phyloP scores from a whole-genome alignment of 176 grass and related monocot species.

The Chloris gayana region DNA sequence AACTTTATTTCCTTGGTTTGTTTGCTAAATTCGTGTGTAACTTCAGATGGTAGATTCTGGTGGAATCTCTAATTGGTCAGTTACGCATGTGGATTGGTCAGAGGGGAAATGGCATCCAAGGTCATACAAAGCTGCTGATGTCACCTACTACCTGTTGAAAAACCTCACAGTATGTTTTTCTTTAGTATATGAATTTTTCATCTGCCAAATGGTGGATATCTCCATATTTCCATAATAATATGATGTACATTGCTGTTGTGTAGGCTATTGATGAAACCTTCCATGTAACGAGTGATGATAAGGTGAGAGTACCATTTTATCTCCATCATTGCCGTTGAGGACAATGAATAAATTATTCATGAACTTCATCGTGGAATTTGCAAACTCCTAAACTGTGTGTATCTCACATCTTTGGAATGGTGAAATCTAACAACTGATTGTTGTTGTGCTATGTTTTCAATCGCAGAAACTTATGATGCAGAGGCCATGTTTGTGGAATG shows the following conservation, averaged over 20 bases:
- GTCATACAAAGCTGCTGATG: conserved; percentile 74
- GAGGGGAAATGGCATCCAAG: conserved; percentile 98
- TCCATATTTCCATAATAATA: conserved; percentile 6
- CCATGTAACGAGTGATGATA: conserved; percentile 89
- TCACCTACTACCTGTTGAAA: conserved; percentile 87
- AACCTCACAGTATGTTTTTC: conserved; percentile 78
- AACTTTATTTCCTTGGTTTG: conserved; percentile 10
- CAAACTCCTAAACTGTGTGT: not conserved
- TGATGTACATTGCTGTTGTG: conserved; percentile 31
- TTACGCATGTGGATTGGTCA: conserved; percentile 98
- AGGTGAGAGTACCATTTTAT: conserved; percentile 42
- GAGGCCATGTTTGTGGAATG: conserved; percentile 90
- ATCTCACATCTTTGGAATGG: not conserved
- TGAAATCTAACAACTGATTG: conserved; percentile 17
- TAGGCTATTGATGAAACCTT: conserved; percentile 79
- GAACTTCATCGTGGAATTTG: not conserved
- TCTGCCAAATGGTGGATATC: not conserved
- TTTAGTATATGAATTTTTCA: not conserved
- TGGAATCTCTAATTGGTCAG: conserved; percentile 95
- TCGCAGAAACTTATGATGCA: conserved; percentile 68
- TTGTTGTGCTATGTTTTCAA: not conserved
- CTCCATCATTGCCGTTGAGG: not conserved
- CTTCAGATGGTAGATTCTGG: conserved; percentile 89
- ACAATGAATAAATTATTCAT: conserved; percentile 12
- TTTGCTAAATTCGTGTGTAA: conserved; percentile 28